Percentiles rank a stretch among this genome's conserved stretches.
Conservation (phyloP, 495 filamentous ascomycete genomes). For the Penicillium simplicissimum region DNA sequence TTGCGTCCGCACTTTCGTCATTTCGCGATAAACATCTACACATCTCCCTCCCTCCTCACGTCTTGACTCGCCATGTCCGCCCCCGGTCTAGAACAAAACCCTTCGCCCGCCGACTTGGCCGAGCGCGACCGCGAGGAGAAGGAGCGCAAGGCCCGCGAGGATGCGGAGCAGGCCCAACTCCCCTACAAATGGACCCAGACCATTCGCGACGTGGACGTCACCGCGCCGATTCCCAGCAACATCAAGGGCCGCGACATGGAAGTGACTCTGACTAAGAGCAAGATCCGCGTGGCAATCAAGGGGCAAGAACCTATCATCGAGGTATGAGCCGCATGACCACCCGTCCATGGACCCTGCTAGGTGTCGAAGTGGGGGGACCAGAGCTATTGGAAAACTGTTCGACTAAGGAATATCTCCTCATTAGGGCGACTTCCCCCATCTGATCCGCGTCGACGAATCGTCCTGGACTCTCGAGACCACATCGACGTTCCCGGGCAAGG, state of each 20-base stretch:
- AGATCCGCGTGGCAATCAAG: constrained; percentile 80
- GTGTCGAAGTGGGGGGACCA: neutral
- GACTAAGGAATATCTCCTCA: neutral
- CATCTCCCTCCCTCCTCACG: neutral
- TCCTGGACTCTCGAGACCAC: constrained; percentile 89
- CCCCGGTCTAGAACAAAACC: constrained; percentile 37
- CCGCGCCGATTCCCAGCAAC: constrained; percentile 70
- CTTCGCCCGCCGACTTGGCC: constrained; percentile 54
- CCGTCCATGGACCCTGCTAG: neutral
- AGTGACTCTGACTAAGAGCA: constrained; percentile 78
- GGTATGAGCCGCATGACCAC: constrained; percentile 47
- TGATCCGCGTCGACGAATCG: constrained; percentile 78
- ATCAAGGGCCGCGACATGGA: constrained; percentile 82
- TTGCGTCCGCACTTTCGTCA: constrained; percentile 7
- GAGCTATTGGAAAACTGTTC: neutral
- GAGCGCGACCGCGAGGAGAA: constrained; percentile 57
- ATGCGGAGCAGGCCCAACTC: constrained; percentile 83
- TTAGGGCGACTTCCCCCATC: constrained; percentile 82
- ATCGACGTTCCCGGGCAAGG: constrained; percentile 61
- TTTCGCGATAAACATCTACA: constrained; percentile 5
- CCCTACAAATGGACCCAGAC: constrained; percentile 98
- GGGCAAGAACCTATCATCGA: constrained; percentile 85
- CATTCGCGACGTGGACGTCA: constrained; percentile 88
- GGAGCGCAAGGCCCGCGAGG: constrained; percentile 73
- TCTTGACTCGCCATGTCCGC: constrained; percentile 24